Evolutionary conservation across 208 protist genomes (phyloP), one percentile per base, ranked within the genome.

Genomic region (Trichomonas tenax): DNA sequence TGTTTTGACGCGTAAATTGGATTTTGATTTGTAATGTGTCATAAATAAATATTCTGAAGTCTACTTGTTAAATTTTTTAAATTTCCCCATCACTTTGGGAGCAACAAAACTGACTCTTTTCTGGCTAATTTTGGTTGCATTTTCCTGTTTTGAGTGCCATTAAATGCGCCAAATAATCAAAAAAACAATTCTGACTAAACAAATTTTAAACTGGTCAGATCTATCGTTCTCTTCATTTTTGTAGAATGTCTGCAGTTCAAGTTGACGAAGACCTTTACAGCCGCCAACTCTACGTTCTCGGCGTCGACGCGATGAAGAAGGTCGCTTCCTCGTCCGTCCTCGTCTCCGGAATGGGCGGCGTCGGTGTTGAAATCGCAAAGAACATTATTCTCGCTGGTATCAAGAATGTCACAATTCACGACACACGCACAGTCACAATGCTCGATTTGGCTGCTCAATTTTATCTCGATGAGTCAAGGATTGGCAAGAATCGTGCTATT

Each of bases 321-420:
- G 98, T 99, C 96, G 90, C 95, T 63, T 49, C 45, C 38, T 96
- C 81, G 4, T 97, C 51, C 51, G 93, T 97, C 14, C 96, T 98
- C 14, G 95, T 98, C 23, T 63, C 96, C 46, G 97, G 97, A 34
- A 48, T 98, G 11, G 95, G 93, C 45, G 98, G 98, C 72, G 96
- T 99, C 23, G 98, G 98, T 95, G 96, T 98, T 51, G 98, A 99
- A 97, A 98, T 99, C 97, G 98, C 98, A 82, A 99, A 99, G 97
- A 99, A 99, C 96, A 96, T 99, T 36, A 97, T 98, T 40, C 97
- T 99, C 2, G 98, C 97, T 58, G 98, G 98, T 95, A 97, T 98
- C 40, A 98, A 98, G 82, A 97, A 96, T 45, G 97, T 99, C 34
- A 98, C 98, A 23, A 63, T 99, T 15, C 97, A 98, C 93, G 98